phyloP scores from a whole-genome alignment of 2,329 filamentous ascomycete species.

The Myotisia sp. region DNA sequence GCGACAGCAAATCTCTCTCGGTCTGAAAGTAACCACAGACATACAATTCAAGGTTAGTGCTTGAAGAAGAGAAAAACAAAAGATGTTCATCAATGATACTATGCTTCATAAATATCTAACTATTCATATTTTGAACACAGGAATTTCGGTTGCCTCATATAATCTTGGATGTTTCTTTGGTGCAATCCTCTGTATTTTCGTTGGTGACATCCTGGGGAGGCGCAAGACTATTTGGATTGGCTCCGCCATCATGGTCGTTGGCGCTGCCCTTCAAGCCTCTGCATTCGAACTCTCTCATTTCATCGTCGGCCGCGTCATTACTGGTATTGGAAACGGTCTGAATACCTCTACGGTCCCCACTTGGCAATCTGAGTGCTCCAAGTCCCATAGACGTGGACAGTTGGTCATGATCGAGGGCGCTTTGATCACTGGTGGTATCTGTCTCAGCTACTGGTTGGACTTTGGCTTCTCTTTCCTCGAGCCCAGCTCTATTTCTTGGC shows the following conservation, averaged over 20 bases:
- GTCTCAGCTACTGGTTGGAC: constrained; percentile 39
- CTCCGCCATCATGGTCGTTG: constrained; percentile 37
- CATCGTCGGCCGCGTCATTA: constrained; percentile 38
- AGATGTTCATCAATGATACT: neutral
- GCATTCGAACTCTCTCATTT: constrained; percentile 36
- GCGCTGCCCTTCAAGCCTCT: constrained; percentile 35
- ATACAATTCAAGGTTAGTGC: constrained; percentile 31
- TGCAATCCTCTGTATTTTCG: constrained; percentile 37
- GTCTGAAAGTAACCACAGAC: constrained; percentile 29
- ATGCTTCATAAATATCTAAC: neutral
- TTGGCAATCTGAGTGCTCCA: constrained; percentile 39
- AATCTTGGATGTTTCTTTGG: constrained; percentile 39
- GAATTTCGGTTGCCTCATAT: constrained; percentile 30
- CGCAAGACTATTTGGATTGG: constrained; percentile 37
- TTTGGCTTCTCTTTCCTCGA: constrained; percentile 41
- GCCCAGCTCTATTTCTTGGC: constrained; percentile 36
- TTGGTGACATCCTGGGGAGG: constrained; percentile 39
- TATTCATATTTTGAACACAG: constrained; percentile 13
- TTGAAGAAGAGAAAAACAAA: neutral
- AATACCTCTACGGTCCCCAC: constrained; percentile 40
- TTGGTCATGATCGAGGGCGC: constrained; percentile 41
- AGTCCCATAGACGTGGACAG: constrained; percentile 37
- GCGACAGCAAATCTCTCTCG: constrained; percentile 19
- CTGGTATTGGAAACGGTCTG: constrained; percentile 40
- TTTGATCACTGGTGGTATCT: constrained; percentile 39